phyloP scores from a whole-genome alignment of 352 stramenopile genomes.

The Globisporangium yorkense region DNA sequence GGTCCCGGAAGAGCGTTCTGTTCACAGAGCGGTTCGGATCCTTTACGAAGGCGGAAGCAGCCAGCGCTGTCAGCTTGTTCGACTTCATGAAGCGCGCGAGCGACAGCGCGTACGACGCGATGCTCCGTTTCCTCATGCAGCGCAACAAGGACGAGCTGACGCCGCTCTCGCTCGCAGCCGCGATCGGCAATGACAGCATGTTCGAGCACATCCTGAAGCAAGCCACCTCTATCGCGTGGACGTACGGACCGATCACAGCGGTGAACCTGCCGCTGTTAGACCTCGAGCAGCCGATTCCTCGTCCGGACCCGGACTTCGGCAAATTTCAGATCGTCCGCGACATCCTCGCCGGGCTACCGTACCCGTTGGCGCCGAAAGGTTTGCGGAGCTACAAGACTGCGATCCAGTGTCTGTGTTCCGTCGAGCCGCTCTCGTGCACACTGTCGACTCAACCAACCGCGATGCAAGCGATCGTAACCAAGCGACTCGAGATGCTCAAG shows the following conservation, averaged over 20 bases:
- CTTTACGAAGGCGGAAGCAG: background rate
- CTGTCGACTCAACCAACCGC: slow-evolving; percentile 17
- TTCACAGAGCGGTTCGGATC: slow-evolving; percentile 1
- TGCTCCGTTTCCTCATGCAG: slow-evolving; percentile 36
- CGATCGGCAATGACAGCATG: slow-evolving; percentile 45
- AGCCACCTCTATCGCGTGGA: slow-evolving; percentile 40
- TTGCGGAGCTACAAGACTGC: slow-evolving; percentile 32
- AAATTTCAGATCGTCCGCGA: slow-evolving; percentile 20
- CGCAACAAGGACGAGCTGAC: slow-evolving; percentile 48
- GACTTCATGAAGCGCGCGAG: slow-evolving; percentile 26
- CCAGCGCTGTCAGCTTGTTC: slow-evolving; percentile 13
- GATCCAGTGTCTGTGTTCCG: slow-evolving; percentile 53
- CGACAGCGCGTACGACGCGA: slow-evolving; percentile 23
- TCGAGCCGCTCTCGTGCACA: slow-evolving; percentile 36
- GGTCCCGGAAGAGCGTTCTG: no score
- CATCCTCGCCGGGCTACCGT: slow-evolving; percentile 14
- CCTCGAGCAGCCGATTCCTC: slow-evolving; percentile 39
- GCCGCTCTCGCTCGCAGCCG: slow-evolving; percentile 47
- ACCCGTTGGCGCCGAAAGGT: slow-evolving; percentile 31
- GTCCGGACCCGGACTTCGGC: slow-evolving; percentile 14
- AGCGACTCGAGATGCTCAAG: slow-evolving; percentile 50
- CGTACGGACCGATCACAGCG: slow-evolving; percentile 49
- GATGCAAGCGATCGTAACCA: slow-evolving; percentile 24
- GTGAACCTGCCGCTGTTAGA: slow-evolving; percentile 45
- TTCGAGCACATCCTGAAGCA: slow-evolving; percentile 52